phyloP scores from a whole-genome alignment of 2,329 filamentous ascomycete species.

The Trichophyton schoenleinii region DNA sequence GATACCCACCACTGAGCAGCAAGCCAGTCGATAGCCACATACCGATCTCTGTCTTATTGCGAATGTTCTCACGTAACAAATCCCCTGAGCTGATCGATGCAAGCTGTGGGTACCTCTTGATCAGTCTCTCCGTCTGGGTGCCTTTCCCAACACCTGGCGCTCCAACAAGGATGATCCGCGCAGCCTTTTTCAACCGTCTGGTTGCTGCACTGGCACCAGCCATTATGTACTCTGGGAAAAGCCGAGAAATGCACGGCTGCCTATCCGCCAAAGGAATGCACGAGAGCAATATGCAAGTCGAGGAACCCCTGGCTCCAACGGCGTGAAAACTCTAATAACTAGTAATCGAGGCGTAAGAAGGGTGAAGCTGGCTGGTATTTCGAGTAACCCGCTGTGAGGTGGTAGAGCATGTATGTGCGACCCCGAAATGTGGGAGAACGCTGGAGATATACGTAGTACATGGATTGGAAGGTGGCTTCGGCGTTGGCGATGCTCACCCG shows the following conservation, averaged over 20 bases:
- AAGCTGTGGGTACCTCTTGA: constrained; percentile 75
- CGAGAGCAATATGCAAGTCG: background rate
- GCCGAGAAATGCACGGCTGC: background rate
- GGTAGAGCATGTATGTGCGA: background rate
- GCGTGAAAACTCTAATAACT: background rate
- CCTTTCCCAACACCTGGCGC: constrained; percentile 96
- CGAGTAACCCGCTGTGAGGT: background rate
- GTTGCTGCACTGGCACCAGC: constrained; percentile 13
- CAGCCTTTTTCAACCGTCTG: constrained; percentile 58
- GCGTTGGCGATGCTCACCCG: background rate
- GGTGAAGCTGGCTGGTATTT: background rate
- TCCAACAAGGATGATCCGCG: constrained; percentile 86
- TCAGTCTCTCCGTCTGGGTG: constrained; percentile 81
- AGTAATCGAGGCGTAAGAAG: background rate
- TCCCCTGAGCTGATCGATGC: constrained; percentile 90
- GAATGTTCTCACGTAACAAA: constrained; percentile 82
- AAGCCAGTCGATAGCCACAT: constrained; percentile 15
- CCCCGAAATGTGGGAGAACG: background rate
- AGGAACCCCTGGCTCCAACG: background rate
- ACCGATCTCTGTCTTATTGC: constrained; percentile 76
- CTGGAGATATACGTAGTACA: too few relatives aligned
- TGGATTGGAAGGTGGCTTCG: too few relatives aligned
- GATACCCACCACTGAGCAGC: background rate
- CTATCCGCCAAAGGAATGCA: background rate
- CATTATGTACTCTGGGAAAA: constrained; percentile 5